A percentile compares a stretch with the other conserved stretches of the same genome.
phyloP scores from a whole-genome alignment of 495 filamentous ascomycete genomes.

The Poronia punctata region DNA sequence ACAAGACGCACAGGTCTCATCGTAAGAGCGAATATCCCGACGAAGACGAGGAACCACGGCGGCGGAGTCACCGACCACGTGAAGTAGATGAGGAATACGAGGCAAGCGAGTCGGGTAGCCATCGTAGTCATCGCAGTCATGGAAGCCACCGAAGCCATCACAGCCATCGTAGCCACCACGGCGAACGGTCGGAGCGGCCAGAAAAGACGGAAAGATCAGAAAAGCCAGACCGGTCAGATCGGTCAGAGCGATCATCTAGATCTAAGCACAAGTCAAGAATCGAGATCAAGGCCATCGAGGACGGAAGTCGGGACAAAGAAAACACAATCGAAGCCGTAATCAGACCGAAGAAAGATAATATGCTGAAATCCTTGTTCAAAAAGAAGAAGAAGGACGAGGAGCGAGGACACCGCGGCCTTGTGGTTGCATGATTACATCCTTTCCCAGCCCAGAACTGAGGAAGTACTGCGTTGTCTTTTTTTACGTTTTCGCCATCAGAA shows the following conservation, averaged over 20 bases:
- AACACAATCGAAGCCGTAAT: slow-evolving; percentile 20
- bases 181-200: slow-evolving; percentile 18
- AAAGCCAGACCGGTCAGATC: too few species aligned
- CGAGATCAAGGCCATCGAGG: slow-evolving; percentile 25
- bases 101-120: slow-evolving; percentile 20
- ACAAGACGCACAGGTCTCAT: slow-evolving; percentile 23
- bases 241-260: slow-evolving; percentile 20
- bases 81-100: slow-evolving; percentile 14
- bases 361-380: slow-evolving; percentile 46
- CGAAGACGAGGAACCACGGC: slow-evolving; percentile 18
- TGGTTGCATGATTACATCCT: neutral
- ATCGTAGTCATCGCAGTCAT: slow-evolving; percentile 12
- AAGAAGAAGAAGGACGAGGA: slow-evolving; percentile 42
- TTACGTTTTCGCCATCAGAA: neutral
- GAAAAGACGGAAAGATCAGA: too few species aligned
- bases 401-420: slow-evolving; percentile 23
- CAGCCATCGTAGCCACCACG: slow-evolving; percentile 28
- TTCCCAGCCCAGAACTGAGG: too few species aligned
- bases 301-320: slow-evolving; percentile 27
- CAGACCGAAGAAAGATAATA: slow-evolving; percentile 41
- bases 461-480: too few species aligned
- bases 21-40: slow-evolving; percentile 13
- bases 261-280: slow-evolving; percentile 23
- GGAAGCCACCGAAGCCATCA: slow-evolving; percentile 14
- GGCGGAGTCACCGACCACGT: slow-evolving; percentile 20